phyloP scores from a whole-genome alignment of 306 rosid genomes.

The Sophora flavescens region DNA sequence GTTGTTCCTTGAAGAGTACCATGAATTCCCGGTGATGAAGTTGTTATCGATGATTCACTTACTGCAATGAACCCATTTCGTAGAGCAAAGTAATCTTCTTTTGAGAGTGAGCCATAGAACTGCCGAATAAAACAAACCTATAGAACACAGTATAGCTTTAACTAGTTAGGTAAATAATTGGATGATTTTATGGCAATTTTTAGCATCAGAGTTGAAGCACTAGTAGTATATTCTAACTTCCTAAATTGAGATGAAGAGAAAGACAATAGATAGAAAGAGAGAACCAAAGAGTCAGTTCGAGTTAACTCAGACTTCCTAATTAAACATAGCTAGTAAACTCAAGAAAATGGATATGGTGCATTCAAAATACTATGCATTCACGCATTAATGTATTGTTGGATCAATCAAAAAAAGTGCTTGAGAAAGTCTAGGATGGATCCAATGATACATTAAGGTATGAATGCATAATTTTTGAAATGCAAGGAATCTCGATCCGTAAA shows the following conservation, averaged over 20 bases:
- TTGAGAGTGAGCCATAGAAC: slow-evolving; percentile 64
- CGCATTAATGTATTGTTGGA: too few species aligned
- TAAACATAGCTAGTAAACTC: neutral
- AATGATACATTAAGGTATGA: too few species aligned
- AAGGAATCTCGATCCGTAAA: too few species aligned
- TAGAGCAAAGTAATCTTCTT: slow-evolving; percentile 72
- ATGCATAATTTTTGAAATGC: too few species aligned
- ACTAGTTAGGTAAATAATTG: neutral
- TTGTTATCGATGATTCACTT: slow-evolving; percentile 42
- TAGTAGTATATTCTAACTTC: too few species aligned
- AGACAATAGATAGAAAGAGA: neutral
- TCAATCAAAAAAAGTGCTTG: too few species aligned
- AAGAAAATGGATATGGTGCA: too few species aligned
- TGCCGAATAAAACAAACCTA: slow-evolving; percentile 69
- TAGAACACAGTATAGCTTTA: neutral
- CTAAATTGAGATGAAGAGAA: too few species aligned
- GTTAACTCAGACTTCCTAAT: neutral
- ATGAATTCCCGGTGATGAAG: slow-evolving; percentile 16
- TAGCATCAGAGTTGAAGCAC: neutral
- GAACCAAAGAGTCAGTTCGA: neutral
- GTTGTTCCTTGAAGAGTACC: slow-evolving; percentile 12
- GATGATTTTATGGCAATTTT: neutral
- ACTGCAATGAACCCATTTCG: slow-evolving; percentile 73
- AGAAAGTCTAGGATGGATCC: too few species aligned
- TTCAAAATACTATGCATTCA: too few species aligned